Base-by-base conservation (phyloP, 2,329 filamentous ascomycete genomes). In the Apiospora sp. region DNA sequence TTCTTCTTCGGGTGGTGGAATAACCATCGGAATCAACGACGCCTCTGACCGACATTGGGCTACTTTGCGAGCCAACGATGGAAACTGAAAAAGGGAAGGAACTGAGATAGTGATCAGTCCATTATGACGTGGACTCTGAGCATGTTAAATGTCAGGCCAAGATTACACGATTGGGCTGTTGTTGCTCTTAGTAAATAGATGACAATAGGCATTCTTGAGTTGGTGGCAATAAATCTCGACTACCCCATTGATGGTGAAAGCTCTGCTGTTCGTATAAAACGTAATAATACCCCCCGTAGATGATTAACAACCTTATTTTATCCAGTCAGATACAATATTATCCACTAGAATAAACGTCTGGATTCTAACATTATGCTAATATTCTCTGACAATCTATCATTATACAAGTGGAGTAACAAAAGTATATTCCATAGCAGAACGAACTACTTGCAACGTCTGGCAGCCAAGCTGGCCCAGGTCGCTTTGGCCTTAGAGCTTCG, bases 191-290 rank as follows among this genome's bases (percentile, higher is more conserved):
- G 58, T 64, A 64, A 22, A 64, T 41, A 64, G 34, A n/a, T 41
- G 34, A 64, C 58, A 22, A 37, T 41, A 64, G 58, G 34, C 58
- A 64, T 64, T 41, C 19, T 41, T 41, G 58, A 64, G 58, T 34
- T 24, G 58, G 58, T 64, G 58, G 58, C 58, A 64, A 64, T 64
- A 41, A 64, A 64, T 64, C 58, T 64, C 58, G 58, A 64, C 58
- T 41, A 41, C 14, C n/a, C 49, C n/a, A 51, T 27, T 51, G 0
- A 4, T 6, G 19, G n/a, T 27, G 10, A 51, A 24, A 51, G 49
- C 13, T 5, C n/a, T 51, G 46, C 19, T 49, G 8, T 22, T n/a
- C 10, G 19, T 49, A 4, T n/a, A 12, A 10, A 2, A 6, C 7
- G 37, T 41, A 10, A 41, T 41, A 41, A 12, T n/a, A 49, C 46